Evolutionary conservation across 495 filamentous ascomycete species (phyloP).

Genomic region (Aspergillus conjunctus): DNA sequence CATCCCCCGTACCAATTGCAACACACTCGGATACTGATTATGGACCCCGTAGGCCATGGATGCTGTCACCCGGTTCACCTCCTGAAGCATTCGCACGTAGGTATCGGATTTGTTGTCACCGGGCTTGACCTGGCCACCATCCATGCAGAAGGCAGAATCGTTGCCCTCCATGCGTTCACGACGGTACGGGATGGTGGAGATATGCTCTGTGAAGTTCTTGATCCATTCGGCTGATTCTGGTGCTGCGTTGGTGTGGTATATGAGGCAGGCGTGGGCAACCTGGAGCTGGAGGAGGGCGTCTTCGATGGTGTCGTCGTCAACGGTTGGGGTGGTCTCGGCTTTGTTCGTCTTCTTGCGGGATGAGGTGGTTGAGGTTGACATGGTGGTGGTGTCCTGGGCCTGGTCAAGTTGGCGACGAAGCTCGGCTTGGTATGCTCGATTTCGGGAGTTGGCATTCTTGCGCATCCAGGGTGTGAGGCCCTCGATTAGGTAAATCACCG

Average conservation of each 20-base stretch:
- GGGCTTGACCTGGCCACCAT: slow-evolving; percentile 74
- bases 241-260: slow-evolving; percentile 67
- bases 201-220: slow-evolving; percentile 75
- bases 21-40: slow-evolving; percentile 59
- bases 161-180: slow-evolving; percentile 47
- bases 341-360: slow-evolving; percentile 44
- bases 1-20: slow-evolving; percentile 59
- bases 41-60: slow-evolving; percentile 73
- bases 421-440: slow-evolving; percentile 66
- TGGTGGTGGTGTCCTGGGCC: slow-evolving; percentile 19
- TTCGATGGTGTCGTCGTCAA: slow-evolving; percentile 74
- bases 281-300: slow-evolving; percentile 74
- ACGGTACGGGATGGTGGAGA: slow-evolving; percentile 75
- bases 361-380: slow-evolving; percentile 25
- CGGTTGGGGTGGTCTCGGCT: slow-evolving; percentile 44
- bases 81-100: slow-evolving; percentile 77
- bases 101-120: slow-evolving; percentile 70
- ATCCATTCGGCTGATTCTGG: slow-evolving; percentile 78
- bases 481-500: slow-evolving; percentile 76
- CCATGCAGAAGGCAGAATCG: slow-evolving; percentile 79
- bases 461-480: slow-evolving; percentile 67
- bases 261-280: slow-evolving; percentile 63
- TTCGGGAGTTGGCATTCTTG: slow-evolving; percentile 67
- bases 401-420: slow-evolving; percentile 59
- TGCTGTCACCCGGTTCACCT: slow-evolving; percentile 71